Evolutionary conservation across 371 early-diverging fungal genomes (phyloP), one percentile per base, ranked within the genome.

Genomic region (Synchytrium microbalum): DNA sequence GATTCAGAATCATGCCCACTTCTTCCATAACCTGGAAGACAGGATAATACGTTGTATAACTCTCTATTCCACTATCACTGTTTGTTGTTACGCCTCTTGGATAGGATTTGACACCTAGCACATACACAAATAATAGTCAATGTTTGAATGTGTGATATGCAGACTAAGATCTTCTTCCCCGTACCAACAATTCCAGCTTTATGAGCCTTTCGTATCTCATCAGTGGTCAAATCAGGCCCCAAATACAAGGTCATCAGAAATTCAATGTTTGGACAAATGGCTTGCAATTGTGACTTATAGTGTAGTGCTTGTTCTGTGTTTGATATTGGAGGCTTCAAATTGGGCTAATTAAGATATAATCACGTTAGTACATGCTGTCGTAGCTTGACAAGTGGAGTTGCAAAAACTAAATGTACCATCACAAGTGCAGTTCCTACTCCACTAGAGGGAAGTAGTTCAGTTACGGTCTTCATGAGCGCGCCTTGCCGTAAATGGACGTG

Each of bases 1-100:
- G 76, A 70, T 95, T 95, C 56, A 98, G 79, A 0, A 96, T 91
- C 89, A 98, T 85, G 52, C 89, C 92, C 61, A 79, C 82, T 61
- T 92, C 89, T 74, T 95, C 88, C 97, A 98, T 98, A 2, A 95
- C 95, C 61, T 82, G 66, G 77, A 98, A 98, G 13, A 95, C 89
- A 38, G 86, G 87, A 70, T 95, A 94, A 76, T 95, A 98, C 10
- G 83, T 73, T 54, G 87, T 86, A 68, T 94, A 93, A 69, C 84
- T 85, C 66, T 92, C 91, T 65, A 98, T 93, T 58, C 98, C 98
- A 62, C 84, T 83, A 62, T 96, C 95, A 65, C 89, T 88, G 84
- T 98, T 96, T 64, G 98, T 98, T 0, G 98, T 98, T 26, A 98
- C 98, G 32, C 98, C 96, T 32, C 95, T 86, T 25, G 98, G 98